phyloP scores from a whole-genome alignment of 1,284 basidiomycete species.

The Abortiporus biennis region DNA sequence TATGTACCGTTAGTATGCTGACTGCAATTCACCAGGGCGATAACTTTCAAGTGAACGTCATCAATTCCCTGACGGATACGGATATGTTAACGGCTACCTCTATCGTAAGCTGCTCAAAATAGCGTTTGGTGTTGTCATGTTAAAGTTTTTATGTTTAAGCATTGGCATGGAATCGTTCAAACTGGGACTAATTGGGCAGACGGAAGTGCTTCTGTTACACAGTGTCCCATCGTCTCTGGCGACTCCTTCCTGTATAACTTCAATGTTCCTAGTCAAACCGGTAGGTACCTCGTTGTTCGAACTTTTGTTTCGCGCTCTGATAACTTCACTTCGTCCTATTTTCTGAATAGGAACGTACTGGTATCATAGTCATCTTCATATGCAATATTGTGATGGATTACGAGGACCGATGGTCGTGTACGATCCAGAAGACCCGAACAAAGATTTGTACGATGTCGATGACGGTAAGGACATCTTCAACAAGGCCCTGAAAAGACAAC shows the following conservation, averaged over 20 bases:
- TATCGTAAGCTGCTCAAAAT: conserved; percentile 17
- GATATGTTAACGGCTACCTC: conserved; percentile 23
- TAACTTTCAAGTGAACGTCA: conserved; percentile 23
- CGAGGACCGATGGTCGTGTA: conserved; percentile 34
- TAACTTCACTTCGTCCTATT: background rate
- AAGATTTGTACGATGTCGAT: conserved; percentile 35
- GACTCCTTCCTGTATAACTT: conserved; percentile 35
- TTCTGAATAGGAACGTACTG: conserved; percentile 14
- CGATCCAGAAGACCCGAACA: conserved; percentile 34
- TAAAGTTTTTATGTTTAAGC: conserved; percentile 13
- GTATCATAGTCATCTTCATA: conserved; percentile 17
- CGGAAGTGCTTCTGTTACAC: conserved; percentile 29
- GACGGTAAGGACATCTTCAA: conserved; percentile 22
- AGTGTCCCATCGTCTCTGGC: conserved; percentile 43
- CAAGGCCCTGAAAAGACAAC: background rate
- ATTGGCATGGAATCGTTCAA: conserved; percentile 30
- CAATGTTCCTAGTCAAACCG: conserved; percentile 24
- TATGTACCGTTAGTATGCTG: conserved; percentile 9
- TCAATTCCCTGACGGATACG: conserved; percentile 20
- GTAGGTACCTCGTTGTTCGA: conserved; percentile 11
- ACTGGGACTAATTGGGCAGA: conserved; percentile 23
- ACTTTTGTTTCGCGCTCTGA: background rate
- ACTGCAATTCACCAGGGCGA: conserved; percentile 9
- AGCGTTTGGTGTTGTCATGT: background rate
- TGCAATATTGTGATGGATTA: conserved; percentile 31